phyloP scores from a whole-genome alignment of 2,329 filamentous ascomycete species.

The Ilyonectria mors-panacis region DNA sequence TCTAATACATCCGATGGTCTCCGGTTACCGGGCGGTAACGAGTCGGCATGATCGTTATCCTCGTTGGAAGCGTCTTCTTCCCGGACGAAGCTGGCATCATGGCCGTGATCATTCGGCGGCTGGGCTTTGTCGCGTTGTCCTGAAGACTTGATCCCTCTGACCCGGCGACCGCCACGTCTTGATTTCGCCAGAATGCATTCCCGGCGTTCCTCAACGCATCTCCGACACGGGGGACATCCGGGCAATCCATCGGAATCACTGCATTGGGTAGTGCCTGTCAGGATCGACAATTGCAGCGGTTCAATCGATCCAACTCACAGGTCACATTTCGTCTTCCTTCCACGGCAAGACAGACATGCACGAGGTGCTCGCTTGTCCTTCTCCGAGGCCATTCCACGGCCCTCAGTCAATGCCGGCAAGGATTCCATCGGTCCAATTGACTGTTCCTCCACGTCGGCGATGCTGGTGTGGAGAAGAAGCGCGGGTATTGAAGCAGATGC shows the following conservation, averaged over 20 bases:
- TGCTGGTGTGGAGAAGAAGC: not conserved
- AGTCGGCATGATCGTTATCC: not conserved
- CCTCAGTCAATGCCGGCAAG: slow-evolving; percentile 19
- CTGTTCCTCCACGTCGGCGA: not conserved
- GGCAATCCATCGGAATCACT: slow-evolving; percentile 54
- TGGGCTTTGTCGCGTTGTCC: not conserved
- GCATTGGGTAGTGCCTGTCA: not conserved
- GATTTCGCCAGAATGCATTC: slow-evolving; percentile 60
- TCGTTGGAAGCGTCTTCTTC: not conserved
- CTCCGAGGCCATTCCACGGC: slow-evolving; percentile 13
- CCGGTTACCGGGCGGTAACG: not conserved
- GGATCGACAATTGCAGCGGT: not conserved
- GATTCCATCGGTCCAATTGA: not conserved
- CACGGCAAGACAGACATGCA: slow-evolving; percentile 38
- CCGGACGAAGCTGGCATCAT: slow-evolving; percentile 18
- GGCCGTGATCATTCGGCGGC: not conserved
- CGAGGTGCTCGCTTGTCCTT: slow-evolving; percentile 39
- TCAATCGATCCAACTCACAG: slow-evolving; percentile 25
- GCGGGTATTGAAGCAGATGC: slow-evolving; percentile 27
- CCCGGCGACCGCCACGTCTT: slow-evolving; percentile 55
- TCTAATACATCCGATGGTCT: not conserved
- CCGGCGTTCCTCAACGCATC: slow-evolving; percentile 55
- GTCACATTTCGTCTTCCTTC: slow-evolving; percentile 40
- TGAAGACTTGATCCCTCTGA: slow-evolving; percentile 42
- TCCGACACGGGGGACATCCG: slow-evolving; percentile 55